These are phyloP conservation scores for Alternaria arbusti DNA, from an alignment of 2,329 filamentous ascomycete species.

Conservation along the genomic window DNA sequence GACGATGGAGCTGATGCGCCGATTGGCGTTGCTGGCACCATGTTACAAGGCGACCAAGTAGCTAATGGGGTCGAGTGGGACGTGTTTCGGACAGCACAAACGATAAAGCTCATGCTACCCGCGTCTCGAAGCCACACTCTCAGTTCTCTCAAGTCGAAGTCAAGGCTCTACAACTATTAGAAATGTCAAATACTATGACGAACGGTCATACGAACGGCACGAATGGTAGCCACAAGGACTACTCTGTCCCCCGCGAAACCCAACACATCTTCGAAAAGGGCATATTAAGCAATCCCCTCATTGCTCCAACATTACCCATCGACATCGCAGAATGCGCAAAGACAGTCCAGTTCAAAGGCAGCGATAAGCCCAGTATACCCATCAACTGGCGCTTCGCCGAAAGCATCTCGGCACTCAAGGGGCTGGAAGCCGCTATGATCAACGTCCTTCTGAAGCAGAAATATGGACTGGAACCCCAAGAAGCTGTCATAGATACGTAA, in stretches of 20 bases:
- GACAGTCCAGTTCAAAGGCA: conserved; percentile 53
- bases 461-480: conserved; percentile 50
- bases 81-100: neutral
- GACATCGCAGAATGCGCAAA: conserved; percentile 46
- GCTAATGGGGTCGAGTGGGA: neutral
- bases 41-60: neutral
- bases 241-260: conserved; percentile 39
- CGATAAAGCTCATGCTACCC: neutral
- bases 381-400: conserved; percentile 66
- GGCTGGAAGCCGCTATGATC: conserved; percentile 56
- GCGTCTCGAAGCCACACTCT: neutral
- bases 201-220: conserved; percentile 2
- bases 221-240: conserved; percentile 17
- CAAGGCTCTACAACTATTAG: neutral
- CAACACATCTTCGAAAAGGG: conserved; percentile 43
- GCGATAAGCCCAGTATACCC: conserved; percentile 54
- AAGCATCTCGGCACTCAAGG: conserved; percentile 59
- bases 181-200: neutral
- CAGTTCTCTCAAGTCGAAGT: neutral
- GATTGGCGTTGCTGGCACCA: neutral
- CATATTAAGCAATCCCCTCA: conserved; percentile 53
- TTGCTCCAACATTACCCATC: conserved; percentile 45
- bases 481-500: conserved; percentile 57
- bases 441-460: conserved; percentile 55
- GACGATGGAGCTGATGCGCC: neutral